These are phyloP conservation scores for Plasmodium inui DNA, from an alignment of 169 alveolate species.

Conservation along the genomic window DNA sequence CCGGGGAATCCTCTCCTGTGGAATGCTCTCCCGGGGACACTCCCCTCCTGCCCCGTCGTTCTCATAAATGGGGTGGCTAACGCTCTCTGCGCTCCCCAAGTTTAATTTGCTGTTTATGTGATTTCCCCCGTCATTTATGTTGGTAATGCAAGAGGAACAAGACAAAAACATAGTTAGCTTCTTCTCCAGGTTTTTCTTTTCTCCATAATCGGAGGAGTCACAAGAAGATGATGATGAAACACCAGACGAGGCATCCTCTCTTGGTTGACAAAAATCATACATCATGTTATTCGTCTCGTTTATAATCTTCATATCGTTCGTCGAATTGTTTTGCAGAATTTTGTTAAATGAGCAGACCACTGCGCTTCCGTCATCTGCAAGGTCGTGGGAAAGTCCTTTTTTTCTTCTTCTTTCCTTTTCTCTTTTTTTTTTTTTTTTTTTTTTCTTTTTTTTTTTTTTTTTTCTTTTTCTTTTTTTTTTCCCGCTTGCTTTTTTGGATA, in stretches of 20 bases:
- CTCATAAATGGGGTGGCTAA: not conserved
- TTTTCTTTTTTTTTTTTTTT: not conserved
- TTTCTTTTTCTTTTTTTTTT: not conserved
- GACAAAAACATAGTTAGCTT: slow-evolving; percentile 45
- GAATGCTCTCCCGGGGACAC: not conserved
- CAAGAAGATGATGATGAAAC: slow-evolving; percentile 16
- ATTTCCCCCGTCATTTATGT: slow-evolving; percentile 2
- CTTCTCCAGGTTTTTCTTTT: slow-evolving; percentile 21
- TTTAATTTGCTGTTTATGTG: not conserved
- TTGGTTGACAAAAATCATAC: not conserved
- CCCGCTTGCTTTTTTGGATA: not conserved
- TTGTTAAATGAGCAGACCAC: slow-evolving; percentile 1
- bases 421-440: not conserved
- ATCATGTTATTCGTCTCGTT: not conserved
- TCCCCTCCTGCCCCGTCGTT: not conserved
- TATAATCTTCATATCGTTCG: not conserved
- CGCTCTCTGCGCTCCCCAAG: not conserved
- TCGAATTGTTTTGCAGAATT: not conserved
- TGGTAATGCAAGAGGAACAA: slow-evolving; percentile 52
- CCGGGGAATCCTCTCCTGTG: too few species aligned
- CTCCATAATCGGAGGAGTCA: slow-evolving; percentile 16
- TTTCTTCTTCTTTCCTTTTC: not conserved
- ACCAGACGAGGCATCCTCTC: not conserved
- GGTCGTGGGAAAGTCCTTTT: not conserved
- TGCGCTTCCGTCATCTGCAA: not conserved